Base-by-base conservation (phyloP, 78 protist genomes). In the Emiliania huxleyi region DNA sequence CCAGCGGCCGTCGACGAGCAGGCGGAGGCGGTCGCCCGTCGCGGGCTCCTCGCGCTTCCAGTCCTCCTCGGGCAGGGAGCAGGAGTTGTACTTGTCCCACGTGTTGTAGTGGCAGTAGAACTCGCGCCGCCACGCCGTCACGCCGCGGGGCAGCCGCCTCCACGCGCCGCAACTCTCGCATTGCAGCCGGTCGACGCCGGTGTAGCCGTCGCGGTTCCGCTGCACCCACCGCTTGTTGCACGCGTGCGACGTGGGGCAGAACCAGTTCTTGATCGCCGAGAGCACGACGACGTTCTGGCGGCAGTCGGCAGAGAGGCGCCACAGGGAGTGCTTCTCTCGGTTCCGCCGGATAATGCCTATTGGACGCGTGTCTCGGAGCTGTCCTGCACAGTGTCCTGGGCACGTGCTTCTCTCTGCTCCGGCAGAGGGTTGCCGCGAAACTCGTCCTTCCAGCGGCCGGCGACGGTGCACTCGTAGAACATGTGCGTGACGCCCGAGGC, bases 381-480 rank as follows among this genome's bases (percentile, higher is more conserved):
- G n/a, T n/a, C n/a, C n/a, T n/a, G n/a, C n/a, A n/a, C n/a, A n/a
- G n/a, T n/a, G n/a, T n/a, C n/a, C n/a, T n/a, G n/a, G n/a, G n/a
- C n/a, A n/a, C n/a, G n/a, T n/a, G n/a, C n/a, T n/a, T n/a, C n/a
- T n/a, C n/a, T n/a, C n/a, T n/a, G n/a, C n/a, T n/a, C n/a, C n/a
- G n/a, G n/a, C n/a, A n/a, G n/a, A n/a, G n/a, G n/a, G n/a, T n/a
- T n/a, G n/a, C 3, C 46, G n/a, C 52, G 52, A 56, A 29, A 44
- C 48, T 0, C n/a, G 5, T 81, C 55, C 55, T 81, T 81, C 56
- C 46, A 81, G 29, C 11, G 19, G 42, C 89, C 89, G 5, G 89
- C 89, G 38, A 81, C 89, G 5, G 89, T 81, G 89, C 89, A 21
- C 89, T 44, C 89, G 38, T 81, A 81, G 49, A 77, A 77, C 48